Base-by-base conservation (phyloP, 345 rosid species). In the Hevea brasiliensis region DNA sequence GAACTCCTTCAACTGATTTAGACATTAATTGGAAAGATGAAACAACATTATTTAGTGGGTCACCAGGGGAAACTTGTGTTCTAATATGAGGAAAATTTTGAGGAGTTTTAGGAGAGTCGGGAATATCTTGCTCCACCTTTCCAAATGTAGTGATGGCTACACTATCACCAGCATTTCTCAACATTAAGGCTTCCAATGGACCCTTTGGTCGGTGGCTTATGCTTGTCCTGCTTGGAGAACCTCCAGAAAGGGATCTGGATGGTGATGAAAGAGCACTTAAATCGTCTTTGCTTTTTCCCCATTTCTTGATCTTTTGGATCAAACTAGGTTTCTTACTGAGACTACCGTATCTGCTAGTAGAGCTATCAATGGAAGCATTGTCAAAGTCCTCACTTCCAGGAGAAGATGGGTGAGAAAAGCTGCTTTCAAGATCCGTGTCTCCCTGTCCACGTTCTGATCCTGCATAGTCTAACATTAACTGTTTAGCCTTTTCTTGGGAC, bases 391-490 rank as follows among this genome's bases (percentile, higher is more conserved):
- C 97, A 44, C 97, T 91, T 68, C 97, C 97, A 8, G 98, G 97
- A 56, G 98, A 95, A 29, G 99, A 92, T 29, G 97, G 97, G 23
- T 86, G 96, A 63, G 98, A 92, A 72, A 79, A 87, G 85, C 89
- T 89, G 85, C 96, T 95, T 10, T 95, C 98, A 10, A 85, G 72
- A 72, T 95, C 97, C 4, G 98, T 95, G 75, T 95, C 99, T 29
- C 93, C 98, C 76, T 88, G 98, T 67, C 99, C 97, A 14, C 92
- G 97, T 68, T 95, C 96, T 20, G 98, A 92, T 72, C 97, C 99
- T 15, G 91, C 97, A 66, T 92, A 92, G 71, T 92, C 98, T 74
- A 95, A 74, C 90, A 92, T 86, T 72, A 95, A 74, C 77, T 81
- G 87, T 82, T 95, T 95, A 8, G 99, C 97, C 81, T 65, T 91